Evolutionary conservation across 2,329 filamentous ascomycete species (phyloP).

Genomic region (Aspergillus fischeri): DNA sequence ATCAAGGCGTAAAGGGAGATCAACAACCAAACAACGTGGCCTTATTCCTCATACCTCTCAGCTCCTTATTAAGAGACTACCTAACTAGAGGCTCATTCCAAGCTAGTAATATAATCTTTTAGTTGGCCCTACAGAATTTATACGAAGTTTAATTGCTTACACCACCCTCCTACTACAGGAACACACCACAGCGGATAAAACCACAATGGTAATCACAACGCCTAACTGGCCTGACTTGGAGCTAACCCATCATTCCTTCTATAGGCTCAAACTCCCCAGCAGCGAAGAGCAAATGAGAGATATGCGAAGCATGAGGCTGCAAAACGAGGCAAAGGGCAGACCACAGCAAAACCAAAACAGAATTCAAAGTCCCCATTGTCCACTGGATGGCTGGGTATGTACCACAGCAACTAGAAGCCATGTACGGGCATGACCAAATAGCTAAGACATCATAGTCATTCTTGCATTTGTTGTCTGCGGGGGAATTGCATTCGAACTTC

Average conservation of each 20-base stretch:
- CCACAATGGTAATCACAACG: neutral
- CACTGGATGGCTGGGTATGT: constrained; percentile 58
- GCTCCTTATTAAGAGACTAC: neutral
- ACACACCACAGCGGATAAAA: neutral
- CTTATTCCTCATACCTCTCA: constrained; percentile 7
- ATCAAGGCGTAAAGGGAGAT: neutral
- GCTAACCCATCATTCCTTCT: neutral
- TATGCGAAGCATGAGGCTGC: constrained; percentile 57
- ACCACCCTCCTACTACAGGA: neutral
- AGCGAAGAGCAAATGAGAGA: constrained; percentile 60
- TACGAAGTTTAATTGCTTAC: neutral
- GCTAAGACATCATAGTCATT: constrained; percentile 43
- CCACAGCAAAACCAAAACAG: constrained; percentile 44
- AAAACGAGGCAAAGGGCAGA: constrained; percentile 55
- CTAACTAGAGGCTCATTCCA: neutral
- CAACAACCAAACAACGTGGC: constrained; percentile 8
- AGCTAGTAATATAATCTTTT: neutral
- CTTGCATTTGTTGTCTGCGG: constrained; percentile 62
- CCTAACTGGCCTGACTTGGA: neutral
- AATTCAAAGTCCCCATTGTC: constrained; percentile 53
- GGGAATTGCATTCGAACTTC: constrained; percentile 55
- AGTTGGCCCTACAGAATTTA: neutral
- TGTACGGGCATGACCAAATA: neutral
- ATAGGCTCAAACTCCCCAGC: constrained; percentile 62
- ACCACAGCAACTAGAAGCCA: neutral